phyloP scores from a whole-genome alignment of 106 monocot genomes.

The Cymbidium sinense region DNA sequence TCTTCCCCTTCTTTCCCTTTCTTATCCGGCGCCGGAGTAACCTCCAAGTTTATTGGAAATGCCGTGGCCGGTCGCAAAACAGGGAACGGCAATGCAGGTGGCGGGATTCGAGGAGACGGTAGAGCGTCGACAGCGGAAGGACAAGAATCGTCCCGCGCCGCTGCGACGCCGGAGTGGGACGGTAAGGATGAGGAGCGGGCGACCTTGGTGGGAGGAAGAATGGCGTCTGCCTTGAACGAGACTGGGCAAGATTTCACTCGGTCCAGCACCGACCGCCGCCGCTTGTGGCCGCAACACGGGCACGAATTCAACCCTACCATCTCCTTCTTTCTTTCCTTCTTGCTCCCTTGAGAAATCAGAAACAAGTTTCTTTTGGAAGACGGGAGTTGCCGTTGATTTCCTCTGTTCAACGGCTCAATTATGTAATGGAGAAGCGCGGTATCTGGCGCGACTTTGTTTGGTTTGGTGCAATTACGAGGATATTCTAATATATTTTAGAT shows the following conservation, averaged over 20 bases:
- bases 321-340: neutral
- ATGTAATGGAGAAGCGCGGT: no score
- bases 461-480: no score
- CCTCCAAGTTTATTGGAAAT: neutral
- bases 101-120: neutral
- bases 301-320: conserved; percentile 3
- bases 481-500: no score
- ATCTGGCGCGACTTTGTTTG: no score
- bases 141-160: neutral
- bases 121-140: neutral
- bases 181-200: neutral
- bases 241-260: neutral
- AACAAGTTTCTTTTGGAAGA: neutral
- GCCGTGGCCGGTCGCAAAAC: neutral
- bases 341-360: neutral
- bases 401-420: no score
- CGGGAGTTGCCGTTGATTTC: no score
- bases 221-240: neutral
- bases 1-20: no score
- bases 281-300: neutral
- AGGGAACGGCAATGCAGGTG: neutral
- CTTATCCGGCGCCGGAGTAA: neutral
- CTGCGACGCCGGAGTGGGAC: neutral
- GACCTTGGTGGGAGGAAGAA: neutral
- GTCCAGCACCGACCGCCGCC: neutral